phyloP scores from a whole-genome alignment of 2,329 filamentous ascomycete genomes.

The Cytospora leucostoma region DNA sequence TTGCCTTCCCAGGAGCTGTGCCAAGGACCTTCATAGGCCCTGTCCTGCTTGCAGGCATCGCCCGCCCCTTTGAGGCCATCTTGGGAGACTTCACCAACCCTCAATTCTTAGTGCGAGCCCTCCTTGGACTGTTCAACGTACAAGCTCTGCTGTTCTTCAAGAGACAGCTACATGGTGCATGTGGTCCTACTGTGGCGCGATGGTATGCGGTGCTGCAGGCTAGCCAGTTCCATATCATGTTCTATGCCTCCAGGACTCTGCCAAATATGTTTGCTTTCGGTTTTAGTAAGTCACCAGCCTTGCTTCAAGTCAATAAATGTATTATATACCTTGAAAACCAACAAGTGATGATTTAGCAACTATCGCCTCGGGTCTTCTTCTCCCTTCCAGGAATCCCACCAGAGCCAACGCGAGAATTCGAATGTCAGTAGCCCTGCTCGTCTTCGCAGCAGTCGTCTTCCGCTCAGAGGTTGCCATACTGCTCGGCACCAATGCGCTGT shows the following conservation, averaged over 20 bases:
- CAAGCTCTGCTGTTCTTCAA: conserved; percentile 67
- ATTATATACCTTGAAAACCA: neutral
- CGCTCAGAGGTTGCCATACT: conserved; percentile 86
- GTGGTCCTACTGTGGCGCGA: conserved; percentile 66
- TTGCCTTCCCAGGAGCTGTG: conserved; percentile 86
- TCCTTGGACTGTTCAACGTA: conserved; percentile 78
- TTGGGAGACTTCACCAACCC: conserved; percentile 53
- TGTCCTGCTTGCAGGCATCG: conserved; percentile 71
- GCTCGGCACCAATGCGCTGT: conserved; percentile 66
- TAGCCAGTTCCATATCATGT: conserved; percentile 89
- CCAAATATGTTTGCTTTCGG: conserved; percentile 97
- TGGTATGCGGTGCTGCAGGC: conserved; percentile 82
- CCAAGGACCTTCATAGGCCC: conserved; percentile 88
- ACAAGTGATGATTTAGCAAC: conserved; percentile 54
- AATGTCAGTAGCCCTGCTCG: conserved; percentile 72
- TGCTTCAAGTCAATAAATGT: neutral
- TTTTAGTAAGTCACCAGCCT: conserved; percentile 62
- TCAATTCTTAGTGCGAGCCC: conserved; percentile 67
- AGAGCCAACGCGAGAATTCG: conserved; percentile 51
- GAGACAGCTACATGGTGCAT: conserved; percentile 62
- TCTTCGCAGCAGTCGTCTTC: conserved; percentile 80
- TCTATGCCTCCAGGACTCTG: conserved; percentile 86
- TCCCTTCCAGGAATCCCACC: conserved; percentile 40
- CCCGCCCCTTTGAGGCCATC: conserved; percentile 64
- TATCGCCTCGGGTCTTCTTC: conserved; percentile 56